Evolutionary conservation across 352 stramenopile genomes (phyloP), one percentile per base, ranked within the genome.

Genomic region (Globisporangium perplexum): DNA sequence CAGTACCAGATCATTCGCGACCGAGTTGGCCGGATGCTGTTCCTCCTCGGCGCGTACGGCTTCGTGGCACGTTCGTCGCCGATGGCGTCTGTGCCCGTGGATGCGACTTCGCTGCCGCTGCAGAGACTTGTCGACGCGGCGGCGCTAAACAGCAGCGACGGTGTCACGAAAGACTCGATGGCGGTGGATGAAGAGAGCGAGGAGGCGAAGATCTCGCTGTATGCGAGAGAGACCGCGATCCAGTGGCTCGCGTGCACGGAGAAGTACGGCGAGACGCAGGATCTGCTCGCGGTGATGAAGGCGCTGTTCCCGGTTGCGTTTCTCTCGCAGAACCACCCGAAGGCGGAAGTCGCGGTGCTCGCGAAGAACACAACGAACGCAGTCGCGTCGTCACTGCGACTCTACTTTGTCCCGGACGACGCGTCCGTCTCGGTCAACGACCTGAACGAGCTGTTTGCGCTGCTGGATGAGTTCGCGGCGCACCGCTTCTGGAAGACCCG

Each of bases 1-100:
- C 79, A 72, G 47, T 92, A 92, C 74, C 86, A 87, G 58, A 89
- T 90, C 51, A 86, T 92, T 17, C 77, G 82, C 22, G 78, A 92
- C 39, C 69, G 67, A 28, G 74, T 71, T 4, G 82, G 67, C 3
- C 71, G 74, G 38, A 63, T 86, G 45, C 44, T 90, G 17, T 89
- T 83, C 50, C 53, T 89, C n/a, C 48, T 92, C 17, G 57, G 68
- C 1, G 42, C 52, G 31, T 69, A 64, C 35, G 48, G 23, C 7
- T 64, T 54, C 38, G 36, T 30, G 3, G n/a, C 52, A 17, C 30
- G 33, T 4, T 24, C 47, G 24, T 62, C 65, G 11, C 18, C 31
- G 23, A 23, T 51, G n/a, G 23, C 42, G 4, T 4, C 17, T 10
- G 47, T 54, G 33, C 55, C 62, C 20, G 41, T 62, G 14, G 47